These are phyloP conservation scores for Cryptosporidium ryanae DNA, from an alignment of 169 alveolate species.

Conservation along the genomic window DNA sequence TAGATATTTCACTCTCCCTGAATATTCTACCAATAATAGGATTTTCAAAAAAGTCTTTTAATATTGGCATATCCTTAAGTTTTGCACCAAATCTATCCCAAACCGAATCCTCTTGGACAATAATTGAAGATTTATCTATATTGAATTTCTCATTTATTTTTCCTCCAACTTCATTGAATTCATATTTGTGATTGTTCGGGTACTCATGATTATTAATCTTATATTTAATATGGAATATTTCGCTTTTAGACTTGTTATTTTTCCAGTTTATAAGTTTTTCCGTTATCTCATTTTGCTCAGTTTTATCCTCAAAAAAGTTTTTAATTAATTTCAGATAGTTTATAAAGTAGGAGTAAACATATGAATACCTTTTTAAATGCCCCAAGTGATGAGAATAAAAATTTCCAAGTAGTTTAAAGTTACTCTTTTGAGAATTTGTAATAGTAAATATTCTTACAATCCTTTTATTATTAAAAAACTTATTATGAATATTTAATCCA, in stretches of 20 bases:
- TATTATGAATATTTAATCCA: neutral
- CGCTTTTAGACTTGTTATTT: neutral
- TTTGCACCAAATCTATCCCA: constrained; percentile 88
- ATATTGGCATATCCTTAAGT: constrained; percentile 89
- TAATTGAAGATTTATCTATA: constrained; percentile 76
- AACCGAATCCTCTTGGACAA: constrained; percentile 83
- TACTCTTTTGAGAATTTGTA: neutral
- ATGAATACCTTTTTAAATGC: neutral
- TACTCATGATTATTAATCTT: too few species aligned
- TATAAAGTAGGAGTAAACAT: neutral
- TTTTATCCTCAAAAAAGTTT: constrained; percentile 11
- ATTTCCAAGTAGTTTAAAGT: neutral
- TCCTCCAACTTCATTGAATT: neutral
- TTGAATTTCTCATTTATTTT: neutral
- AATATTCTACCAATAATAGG: constrained; percentile 85
- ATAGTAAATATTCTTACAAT: too few species aligned
- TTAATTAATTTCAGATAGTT: constrained; percentile 2
- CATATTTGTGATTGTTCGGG: neutral
- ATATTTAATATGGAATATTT: too few species aligned
- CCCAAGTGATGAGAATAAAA: neutral
- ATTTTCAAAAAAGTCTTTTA: constrained; percentile 87
- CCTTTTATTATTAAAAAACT: neutral
- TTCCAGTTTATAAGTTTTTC: constrained; percentile 10
- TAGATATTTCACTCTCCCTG: constrained; percentile 88
- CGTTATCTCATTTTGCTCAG: neutral